Conservation (phyloP, 2,329 filamentous ascomycete species). For the Epichloe uncinata region DNA sequence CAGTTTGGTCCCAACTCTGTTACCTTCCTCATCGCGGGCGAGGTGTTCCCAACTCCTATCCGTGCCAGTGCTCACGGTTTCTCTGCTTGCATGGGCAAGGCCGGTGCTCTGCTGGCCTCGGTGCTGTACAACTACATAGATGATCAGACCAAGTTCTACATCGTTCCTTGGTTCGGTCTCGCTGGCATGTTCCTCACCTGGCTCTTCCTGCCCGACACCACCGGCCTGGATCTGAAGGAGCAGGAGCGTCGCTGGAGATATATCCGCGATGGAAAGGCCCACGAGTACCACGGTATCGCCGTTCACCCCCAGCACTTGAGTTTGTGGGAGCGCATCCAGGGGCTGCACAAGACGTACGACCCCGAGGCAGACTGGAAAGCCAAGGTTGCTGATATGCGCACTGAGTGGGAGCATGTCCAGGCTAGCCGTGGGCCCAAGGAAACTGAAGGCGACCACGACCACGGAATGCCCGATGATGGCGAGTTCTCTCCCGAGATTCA, state of each 20-base stretch:
- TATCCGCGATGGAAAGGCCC: constrained; percentile 61
- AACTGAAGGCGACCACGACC: constrained; percentile 23
- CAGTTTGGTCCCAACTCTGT: constrained; percentile 95
- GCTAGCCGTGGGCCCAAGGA: constrained; percentile 35
- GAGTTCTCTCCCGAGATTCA: constrained; percentile 41
- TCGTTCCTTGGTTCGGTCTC: constrained; percentile 93
- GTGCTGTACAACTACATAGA: constrained; percentile 93
- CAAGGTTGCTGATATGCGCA: constrained; percentile 71
- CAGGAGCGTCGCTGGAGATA: constrained; percentile 89
- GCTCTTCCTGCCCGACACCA: constrained; percentile 90
- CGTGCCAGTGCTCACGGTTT: constrained; percentile 91
- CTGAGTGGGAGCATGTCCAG: constrained; percentile 45
- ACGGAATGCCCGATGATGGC: constrained; percentile 29
- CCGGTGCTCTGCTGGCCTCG: constrained; percentile 73
- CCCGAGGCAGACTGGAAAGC: constrained; percentile 69
- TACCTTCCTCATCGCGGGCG: constrained; percentile 89
- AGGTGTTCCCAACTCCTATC: constrained; percentile 91
- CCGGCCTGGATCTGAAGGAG: constrained; percentile 90
- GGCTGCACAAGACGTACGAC: constrained; percentile 71
- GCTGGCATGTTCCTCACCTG: constrained; percentile 71
- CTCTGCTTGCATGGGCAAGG: constrained; percentile 81
- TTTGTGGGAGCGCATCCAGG: constrained; percentile 71
- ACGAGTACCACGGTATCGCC: constrained; percentile 86
- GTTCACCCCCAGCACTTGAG: constrained; percentile 83
- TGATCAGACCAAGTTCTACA: constrained; percentile 71